Base-by-base conservation (phyloP, 2,329 filamentous ascomycete species). In the Fusarium abutilonis region DNA sequence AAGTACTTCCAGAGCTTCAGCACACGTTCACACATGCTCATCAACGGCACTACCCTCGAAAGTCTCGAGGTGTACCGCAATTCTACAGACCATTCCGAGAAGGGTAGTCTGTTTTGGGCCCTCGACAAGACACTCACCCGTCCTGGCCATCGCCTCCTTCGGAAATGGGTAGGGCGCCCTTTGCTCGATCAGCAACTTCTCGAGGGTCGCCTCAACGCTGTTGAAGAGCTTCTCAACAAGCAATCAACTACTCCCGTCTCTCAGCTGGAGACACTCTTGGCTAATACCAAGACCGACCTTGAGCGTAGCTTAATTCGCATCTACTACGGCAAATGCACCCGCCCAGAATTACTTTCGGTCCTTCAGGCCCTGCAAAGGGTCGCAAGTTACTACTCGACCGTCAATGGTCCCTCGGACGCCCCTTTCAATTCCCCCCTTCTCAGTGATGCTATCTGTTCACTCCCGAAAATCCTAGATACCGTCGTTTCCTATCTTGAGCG, bases 1-100 rank as follows among this genome's bases (percentile, higher is more conserved):
- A 97, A 96, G 70, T 97, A 98, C 78, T 99, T 99, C 72, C 90
- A 97, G 68, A 92, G 93, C 3, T 99, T 99, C 77, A 97, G 91
- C 68, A 92, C 93, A 8, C 84, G 93, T 34, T 93, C 94, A 13
- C 93, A 98, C 72, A 98, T 99, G 95, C 82, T 98, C 4, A 81
- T 99, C 58, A 97, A 96, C 72, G 95, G 94, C 40, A 99, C 97
- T 51, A 97, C 94, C 0, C 79, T 99, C 34, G 94, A 92, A 44
- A 97, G 92, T 70, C 83, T 99, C 11, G 95, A 99, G 74, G 92
- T 99, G 2, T 99, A 97, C 73, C 90, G 93, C 59, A 99, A 99
- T 66, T 88, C 93, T 69, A 98, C 94, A 0, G 93, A 98, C 72
- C 86, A 93, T 69, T 85, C 86, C 0, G 86, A 90, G 56, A 93